Evolutionary conservation across 23 red algal species (phyloP).

Genomic region (Agarophyton chilense): DNA sequence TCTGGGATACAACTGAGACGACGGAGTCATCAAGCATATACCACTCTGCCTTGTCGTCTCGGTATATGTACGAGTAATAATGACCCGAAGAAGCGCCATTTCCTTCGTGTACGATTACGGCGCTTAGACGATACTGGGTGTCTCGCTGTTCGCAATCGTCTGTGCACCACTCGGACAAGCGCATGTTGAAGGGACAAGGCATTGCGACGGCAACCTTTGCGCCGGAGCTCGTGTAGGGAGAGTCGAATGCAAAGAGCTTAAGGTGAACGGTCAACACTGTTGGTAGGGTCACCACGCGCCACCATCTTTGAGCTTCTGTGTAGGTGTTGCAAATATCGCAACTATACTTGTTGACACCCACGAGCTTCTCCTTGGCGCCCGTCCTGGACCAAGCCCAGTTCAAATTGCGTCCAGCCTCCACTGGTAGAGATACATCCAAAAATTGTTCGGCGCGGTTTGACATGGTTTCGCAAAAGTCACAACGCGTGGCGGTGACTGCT

Average conservation of each 20-base stretch:
- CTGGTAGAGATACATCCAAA: conserved; percentile 82
- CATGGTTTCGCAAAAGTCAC: conserved; percentile 61
- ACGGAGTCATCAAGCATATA: conserved; percentile 74
- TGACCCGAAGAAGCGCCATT: conserved; percentile 65
- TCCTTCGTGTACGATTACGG: conserved; percentile 84
- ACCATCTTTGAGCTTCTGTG: conserved; percentile 74
- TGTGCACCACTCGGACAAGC: conserved; percentile 57
- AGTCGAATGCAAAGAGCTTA: conserved; percentile 78
- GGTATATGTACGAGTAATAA: conserved; percentile 79
- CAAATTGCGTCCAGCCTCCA: conserved; percentile 47
- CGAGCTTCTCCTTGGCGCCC: conserved; percentile 55
- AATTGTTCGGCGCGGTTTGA: conserved; percentile 58
- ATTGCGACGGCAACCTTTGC: conserved; percentile 72
- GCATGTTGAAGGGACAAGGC: conserved; percentile 61
- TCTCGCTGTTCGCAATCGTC: conserved; percentile 43
- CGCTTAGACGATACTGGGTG: conserved; percentile 65
- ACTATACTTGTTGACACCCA: conserved; percentile 67
- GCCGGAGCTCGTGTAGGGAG: conserved; percentile 36
- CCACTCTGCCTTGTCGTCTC: conserved; percentile 44
- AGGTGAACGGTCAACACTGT: conserved; percentile 76
- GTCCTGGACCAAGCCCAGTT: conserved; percentile 57
- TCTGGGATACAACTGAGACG: conserved; percentile 26
- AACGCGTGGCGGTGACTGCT: conserved; percentile 71
- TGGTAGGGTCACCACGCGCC: conserved; percentile 52
- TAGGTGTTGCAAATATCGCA: conserved; percentile 77